phyloP scores from a whole-genome alignment of 352 stramenopile species.

The Phytophthora quininea region DNA sequence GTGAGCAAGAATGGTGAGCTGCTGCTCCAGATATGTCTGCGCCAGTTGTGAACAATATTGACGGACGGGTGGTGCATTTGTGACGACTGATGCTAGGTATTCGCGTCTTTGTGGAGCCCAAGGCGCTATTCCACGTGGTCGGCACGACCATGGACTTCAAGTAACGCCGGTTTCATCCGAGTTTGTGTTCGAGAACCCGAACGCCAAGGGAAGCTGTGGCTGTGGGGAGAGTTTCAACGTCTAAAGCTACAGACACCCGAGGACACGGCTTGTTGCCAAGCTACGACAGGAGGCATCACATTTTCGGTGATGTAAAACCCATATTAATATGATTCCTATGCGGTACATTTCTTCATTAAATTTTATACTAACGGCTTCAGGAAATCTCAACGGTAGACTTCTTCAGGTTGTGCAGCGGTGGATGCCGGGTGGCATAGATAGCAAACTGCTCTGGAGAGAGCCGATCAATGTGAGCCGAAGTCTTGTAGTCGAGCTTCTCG shows the following conservation, averaged over 20 bases:
- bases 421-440: constrained; percentile 49
- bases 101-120: constrained; percentile 98
- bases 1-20: constrained; percentile 86
- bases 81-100: constrained; percentile 65
- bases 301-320: constrained; percentile 21
- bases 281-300: constrained; percentile 10
- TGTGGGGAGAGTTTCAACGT: constrained; percentile 99
- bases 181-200: constrained; percentile 99
- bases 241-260: constrained; percentile 49
- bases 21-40: too few relatives aligned
- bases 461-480: constrained; percentile 66
- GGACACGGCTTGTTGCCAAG: constrained; percentile 3
- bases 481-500: constrained; percentile 70
- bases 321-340: constrained; percentile 50
- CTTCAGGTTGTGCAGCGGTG: constrained; percentile 63
- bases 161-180: constrained; percentile 96
- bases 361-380: constrained; percentile 8
- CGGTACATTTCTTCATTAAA: constrained; percentile 4
- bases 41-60: too few relatives aligned
- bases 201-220: constrained; percentile 98
- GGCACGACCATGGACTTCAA: constrained; percentile 99
- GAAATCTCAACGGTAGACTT: constrained; percentile 78
- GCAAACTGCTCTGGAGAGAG: constrained; percentile 65
- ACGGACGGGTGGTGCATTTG: constrained; percentile 1
- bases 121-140: constrained; percentile 98